These are phyloP conservation scores for Talaromyces sp. DNA, from an alignment of 2,329 filamentous ascomycete genomes.

Conservation along the genomic window DNA sequence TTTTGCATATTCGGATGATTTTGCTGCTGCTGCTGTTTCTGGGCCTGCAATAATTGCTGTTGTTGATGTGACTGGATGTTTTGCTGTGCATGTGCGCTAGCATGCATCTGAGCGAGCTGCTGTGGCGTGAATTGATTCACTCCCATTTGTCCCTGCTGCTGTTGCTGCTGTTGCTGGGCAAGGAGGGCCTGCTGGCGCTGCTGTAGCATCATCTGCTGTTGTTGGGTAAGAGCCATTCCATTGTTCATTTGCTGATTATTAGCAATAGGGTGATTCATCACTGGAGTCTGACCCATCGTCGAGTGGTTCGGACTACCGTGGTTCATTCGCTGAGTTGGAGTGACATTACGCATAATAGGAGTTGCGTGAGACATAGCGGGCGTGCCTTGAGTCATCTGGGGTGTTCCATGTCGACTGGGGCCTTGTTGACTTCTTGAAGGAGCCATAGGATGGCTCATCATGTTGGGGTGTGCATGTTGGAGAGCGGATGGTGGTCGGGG, in stretches of 20 bases:
- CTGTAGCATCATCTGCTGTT: constrained; percentile 43
- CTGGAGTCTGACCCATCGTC: constrained; percentile 47
- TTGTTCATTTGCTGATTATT: constrained; percentile 43
- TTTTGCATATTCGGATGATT: constrained; percentile 24
- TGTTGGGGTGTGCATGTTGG: constrained; percentile 50
- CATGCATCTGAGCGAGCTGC: constrained; percentile 46
- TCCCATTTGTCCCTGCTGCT: constrained; percentile 40
- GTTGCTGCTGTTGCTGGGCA: constrained; percentile 17
- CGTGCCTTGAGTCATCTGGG: constrained; percentile 51
- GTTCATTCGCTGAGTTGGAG: constrained; percentile 49
- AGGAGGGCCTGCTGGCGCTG: constrained; percentile 44
- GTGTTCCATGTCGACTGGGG: constrained; percentile 51
- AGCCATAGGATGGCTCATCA: constrained; percentile 50
- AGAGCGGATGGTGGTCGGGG: constrained; percentile 48
- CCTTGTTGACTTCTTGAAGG: constrained; percentile 50
- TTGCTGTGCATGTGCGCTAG: constrained; percentile 50
- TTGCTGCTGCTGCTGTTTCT: constrained; percentile 36
- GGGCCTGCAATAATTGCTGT: constrained; percentile 43
- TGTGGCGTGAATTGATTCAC: constrained; percentile 43
- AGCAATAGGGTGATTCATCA: constrained; percentile 48
- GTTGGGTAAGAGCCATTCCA: constrained; percentile 41
- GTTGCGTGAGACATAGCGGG: constrained; percentile 51
- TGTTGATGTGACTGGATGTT: constrained; percentile 47
- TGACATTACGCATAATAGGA: constrained; percentile 51
- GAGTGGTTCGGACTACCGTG: constrained; percentile 50